Percentiles rank a stretch among this genome's conserved stretches.
These are phyloP conservation scores for Plasmodium gaboni DNA, from an alignment of 169 alveolate species.

Conservation along the genomic window DNA sequence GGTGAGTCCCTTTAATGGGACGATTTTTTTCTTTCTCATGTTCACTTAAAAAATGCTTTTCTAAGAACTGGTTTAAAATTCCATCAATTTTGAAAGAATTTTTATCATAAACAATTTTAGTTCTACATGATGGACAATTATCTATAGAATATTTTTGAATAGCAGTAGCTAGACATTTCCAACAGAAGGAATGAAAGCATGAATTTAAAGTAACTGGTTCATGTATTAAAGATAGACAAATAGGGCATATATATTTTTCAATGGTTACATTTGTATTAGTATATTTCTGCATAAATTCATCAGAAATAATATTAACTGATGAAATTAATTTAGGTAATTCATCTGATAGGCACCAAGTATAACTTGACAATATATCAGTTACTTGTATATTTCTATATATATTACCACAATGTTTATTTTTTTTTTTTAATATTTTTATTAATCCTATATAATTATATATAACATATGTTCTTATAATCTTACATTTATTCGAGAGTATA, in stretches of 20 bases:
- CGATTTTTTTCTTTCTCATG: neutral
- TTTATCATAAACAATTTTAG: conserved; percentile 42
- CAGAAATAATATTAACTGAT: conserved; percentile 46
- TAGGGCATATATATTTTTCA: conserved; percentile 60
- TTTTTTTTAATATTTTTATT: conserved; percentile 39
- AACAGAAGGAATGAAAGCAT: conserved; percentile 59
- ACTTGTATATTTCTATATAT: conserved; percentile 2
- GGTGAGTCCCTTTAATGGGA: too few species aligned
- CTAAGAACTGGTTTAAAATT: conserved; percentile 26
- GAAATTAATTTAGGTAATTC: conserved; percentile 37
- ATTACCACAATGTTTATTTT: conserved; percentile 14
- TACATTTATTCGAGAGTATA: conserved; percentile 43
- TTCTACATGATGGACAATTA: conserved; percentile 47
- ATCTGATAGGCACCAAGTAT: conserved; percentile 58
- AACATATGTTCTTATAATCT: conserved; percentile 32
- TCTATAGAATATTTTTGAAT: conserved; percentile 59
- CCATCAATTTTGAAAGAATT: conserved; percentile 55
- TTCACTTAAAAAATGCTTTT: conserved; percentile 22
- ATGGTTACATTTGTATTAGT: neutral
- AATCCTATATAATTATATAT: conserved; percentile 45
- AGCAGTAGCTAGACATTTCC: conserved; percentile 62
- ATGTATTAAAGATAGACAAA: conserved; percentile 36
- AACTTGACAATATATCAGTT: conserved; percentile 14
- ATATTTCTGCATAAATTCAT: conserved; percentile 40
- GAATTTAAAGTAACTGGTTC: conserved; percentile 66